A percentile compares a stretch with the other conserved stretches of the same genome.
These are phyloP conservation scores for Amanita molliuscula DNA, from an alignment of 768 basidiomycete species.

Conservation along the genomic window DNA sequence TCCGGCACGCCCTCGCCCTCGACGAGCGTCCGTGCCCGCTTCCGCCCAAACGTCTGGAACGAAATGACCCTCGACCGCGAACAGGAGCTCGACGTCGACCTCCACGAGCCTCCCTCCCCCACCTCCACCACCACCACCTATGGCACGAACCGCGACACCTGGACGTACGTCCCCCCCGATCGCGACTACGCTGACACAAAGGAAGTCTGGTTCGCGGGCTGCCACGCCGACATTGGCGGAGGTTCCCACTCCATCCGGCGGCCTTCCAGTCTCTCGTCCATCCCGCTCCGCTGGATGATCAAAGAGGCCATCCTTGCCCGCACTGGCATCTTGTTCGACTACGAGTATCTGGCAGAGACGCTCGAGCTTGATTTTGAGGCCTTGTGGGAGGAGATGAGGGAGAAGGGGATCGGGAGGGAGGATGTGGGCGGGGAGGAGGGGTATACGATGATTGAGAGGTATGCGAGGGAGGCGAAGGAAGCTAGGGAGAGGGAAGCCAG, in stretches of 20 bases:
- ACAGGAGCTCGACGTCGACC: conserved; percentile 15
- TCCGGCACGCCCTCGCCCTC: conserved; percentile 45
- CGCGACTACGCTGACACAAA: neutral
- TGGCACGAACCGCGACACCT: neutral
- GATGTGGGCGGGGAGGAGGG: conserved; percentile 9
- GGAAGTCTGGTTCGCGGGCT: conserved; percentile 27
- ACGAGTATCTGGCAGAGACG: conserved; percentile 19
- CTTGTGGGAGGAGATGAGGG: neutral
- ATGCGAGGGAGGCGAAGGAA: neutral
- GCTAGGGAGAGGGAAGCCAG: neutral
- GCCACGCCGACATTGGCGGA: conserved; percentile 21
- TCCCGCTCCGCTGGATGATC: conserved; percentile 44
- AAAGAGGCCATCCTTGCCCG: conserved; percentile 37
- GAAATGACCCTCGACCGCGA: conserved; percentile 14
- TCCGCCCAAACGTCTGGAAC: conserved; percentile 32
- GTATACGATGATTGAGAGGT: conserved; percentile 10
- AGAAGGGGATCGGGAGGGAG: neutral
- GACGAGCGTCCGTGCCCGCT: conserved; percentile 45
- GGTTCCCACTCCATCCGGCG: conserved; percentile 10
- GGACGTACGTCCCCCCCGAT: neutral
- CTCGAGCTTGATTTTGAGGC: conserved; percentile 13
- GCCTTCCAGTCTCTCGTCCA: conserved; percentile 23
- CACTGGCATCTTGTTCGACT: conserved; percentile 34
- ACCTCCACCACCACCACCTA: neutral
- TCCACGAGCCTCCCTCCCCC: neutral